Base-by-base conservation (phyloP, 1,284 basidiomycete species). In the Sporisorium reilianum region DNA sequence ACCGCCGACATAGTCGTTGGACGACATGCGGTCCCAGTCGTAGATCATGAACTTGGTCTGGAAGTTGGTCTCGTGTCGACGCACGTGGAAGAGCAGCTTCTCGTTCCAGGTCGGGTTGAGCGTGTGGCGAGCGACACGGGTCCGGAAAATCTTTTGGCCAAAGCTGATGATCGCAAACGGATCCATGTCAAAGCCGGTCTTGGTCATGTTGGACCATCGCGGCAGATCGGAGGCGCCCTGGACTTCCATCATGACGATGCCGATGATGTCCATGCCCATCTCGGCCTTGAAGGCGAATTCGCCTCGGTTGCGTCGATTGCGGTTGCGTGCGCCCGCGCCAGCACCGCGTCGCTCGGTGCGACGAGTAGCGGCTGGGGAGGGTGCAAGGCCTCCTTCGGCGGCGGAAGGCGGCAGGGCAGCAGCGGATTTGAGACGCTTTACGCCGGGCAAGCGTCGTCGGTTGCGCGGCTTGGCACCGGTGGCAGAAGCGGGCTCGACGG, bases 151-250 rank as follows among this genome's bases (percentile, higher is more conserved):
- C 85, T 97, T 97, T 86, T 96, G 95, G 38, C 95, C 93, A 77
- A 99, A 98, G 2, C 93, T 95, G 74, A 95, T 90, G 74, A 99
- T 94, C 16, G 94, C 92, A 80, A 97, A 98, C 0, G 95, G 95
- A 80, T 99, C 95, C 95, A 98, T 98, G 83, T 98, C 95, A 89
- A 91, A 95, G 0, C 92, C 92, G 0, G 89, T 92, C 2, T 74
- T 64, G 6, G 72, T 78, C 65, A 80, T 80, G 46, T 97, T 97
- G 85, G 91, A 92, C 80, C 95, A 87, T 77, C 89, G 89, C 0
- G 96, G 96, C 61, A 99, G 86, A 84, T 97, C 93, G 18, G 87
- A 88, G 2, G 95, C 96, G 28, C 89, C 81, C 54, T 88, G 86
- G 64, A 92, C 89, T 80, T 89, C 88, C 65, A 95, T 85, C 90